These are phyloP conservation scores for Epichloe amarillans DNA, from an alignment of 2,329 filamentous ascomycete genomes.

Conservation along the genomic window DNA sequence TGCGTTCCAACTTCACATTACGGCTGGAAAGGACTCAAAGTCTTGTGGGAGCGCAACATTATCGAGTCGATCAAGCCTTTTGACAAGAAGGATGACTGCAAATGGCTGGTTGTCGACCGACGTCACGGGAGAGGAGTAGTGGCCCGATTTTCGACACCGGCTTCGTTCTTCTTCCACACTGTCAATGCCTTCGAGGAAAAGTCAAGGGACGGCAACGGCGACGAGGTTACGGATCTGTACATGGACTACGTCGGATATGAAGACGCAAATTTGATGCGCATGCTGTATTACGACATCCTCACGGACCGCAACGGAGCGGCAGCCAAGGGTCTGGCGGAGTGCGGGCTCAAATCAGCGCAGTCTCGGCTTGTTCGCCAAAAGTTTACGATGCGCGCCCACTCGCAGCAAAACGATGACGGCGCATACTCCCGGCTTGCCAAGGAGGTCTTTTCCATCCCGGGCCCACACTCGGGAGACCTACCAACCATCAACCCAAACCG, in stretches of 20 bases:
- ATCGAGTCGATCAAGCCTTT: conserved; percentile 55
- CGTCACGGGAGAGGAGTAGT: conserved; percentile 48
- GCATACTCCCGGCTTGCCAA: conserved; percentile 13
- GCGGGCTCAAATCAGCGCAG: conserved; percentile 22
- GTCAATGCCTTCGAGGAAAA: conserved; percentile 63
- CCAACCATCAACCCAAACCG: conserved; percentile 51
- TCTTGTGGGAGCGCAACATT: conserved; percentile 54
- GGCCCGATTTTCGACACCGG: conserved; percentile 50
- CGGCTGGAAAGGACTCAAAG: conserved; percentile 40
- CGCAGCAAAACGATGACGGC: conserved; percentile 4
- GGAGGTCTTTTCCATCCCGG: conserved; percentile 32
- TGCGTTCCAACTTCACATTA: conserved; percentile 58
- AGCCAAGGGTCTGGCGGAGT: conserved; percentile 28
- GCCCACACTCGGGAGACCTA: conserved; percentile 46
- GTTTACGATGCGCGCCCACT: conserved; percentile 21
- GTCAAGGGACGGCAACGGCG: conserved; percentile 20
- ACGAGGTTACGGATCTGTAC: conserved; percentile 33
- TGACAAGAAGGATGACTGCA: conserved; percentile 39
- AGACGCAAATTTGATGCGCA: conserved; percentile 49
- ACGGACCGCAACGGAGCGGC: conserved; percentile 36
- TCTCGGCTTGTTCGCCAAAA: conserved; percentile 29
- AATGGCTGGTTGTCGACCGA: conserved; percentile 67
- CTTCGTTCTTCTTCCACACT: conserved; percentile 69
- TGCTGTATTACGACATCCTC: conserved; percentile 58
- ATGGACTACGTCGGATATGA: conserved; percentile 54